These are phyloP conservation scores for Parathielavia hyrcaniae DNA, from an alignment of 495 filamentous ascomycete genomes.

Conservation along the genomic window DNA sequence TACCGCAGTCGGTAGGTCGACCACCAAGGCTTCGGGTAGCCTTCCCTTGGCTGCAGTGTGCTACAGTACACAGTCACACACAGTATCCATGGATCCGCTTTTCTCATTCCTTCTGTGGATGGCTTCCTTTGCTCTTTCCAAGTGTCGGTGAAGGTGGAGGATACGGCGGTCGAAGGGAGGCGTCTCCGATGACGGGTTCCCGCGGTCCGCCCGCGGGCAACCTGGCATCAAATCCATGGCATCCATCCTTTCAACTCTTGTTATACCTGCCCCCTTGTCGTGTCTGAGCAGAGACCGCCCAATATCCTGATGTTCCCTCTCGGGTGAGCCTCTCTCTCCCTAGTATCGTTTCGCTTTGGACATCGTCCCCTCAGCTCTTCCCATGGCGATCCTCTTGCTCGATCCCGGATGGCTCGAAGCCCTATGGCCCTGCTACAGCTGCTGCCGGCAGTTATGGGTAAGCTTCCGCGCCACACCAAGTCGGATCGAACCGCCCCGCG, in stretches of 20 bases:
- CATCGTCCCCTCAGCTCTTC: neutral
- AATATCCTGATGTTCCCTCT: neutral
- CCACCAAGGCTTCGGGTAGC: neutral
- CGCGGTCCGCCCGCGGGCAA: neutral
- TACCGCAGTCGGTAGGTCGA: too few species aligned
- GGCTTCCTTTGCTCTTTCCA: neutral
- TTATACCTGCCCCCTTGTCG: neutral
- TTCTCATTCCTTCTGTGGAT: neutral
- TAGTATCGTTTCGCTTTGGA: neutral
- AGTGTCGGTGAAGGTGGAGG: conserved; percentile 12
- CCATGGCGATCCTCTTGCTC: conserved; percentile 4
- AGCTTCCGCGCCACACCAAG: conserved; percentile 10
- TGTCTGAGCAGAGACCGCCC: neutral
- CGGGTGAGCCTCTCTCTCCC: too few species aligned
- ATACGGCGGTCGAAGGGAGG: too few species aligned
- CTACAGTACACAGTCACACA: too few species aligned
- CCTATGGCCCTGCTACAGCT: conserved; percentile 31
- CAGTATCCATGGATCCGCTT: conserved; percentile 5
- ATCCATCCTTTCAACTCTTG: neutral
- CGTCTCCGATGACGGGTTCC: conserved; percentile 3
- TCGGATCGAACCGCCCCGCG: neutral
- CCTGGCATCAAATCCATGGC: too few species aligned
- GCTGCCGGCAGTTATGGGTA: conserved; percentile 30
- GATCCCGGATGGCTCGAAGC: conserved; percentile 9
- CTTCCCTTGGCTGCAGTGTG: conserved; percentile 1